Conservation (phyloP, 176 grass and related monocot species). For the Triticum urartu region DNA sequence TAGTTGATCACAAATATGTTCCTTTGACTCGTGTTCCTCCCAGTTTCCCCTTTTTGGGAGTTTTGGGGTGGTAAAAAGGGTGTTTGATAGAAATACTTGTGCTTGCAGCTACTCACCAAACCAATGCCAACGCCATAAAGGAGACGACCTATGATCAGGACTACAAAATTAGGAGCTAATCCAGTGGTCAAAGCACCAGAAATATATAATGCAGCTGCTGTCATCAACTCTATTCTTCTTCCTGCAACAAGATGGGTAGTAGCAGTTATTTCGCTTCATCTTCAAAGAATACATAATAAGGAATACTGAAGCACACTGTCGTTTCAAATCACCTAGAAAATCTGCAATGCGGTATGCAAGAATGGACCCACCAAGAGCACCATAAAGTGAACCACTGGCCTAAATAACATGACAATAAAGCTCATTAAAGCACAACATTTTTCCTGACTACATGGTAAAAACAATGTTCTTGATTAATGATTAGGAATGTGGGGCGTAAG, state of each 20-base stretch:
- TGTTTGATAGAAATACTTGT: slow-evolving; percentile 2
- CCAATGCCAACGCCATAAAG: slow-evolving; percentile 82
- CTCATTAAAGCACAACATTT: neutral
- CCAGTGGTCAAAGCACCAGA: slow-evolving; percentile 70
- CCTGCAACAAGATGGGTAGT: slow-evolving; percentile 48
- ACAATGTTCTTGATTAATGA: neutral
- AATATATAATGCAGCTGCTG: slow-evolving; percentile 71
- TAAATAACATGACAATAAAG: slow-evolving; percentile 37
- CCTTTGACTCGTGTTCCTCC: slow-evolving; percentile 8
- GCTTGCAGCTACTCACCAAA: slow-evolving; percentile 56
- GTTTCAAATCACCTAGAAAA: slow-evolving; percentile 59
- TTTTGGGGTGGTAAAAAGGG: neutral
- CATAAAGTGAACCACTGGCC: slow-evolving; percentile 96
- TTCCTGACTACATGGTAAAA: neutral
- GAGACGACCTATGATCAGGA: slow-evolving; percentile 73
- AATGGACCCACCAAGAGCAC: slow-evolving; percentile 85
- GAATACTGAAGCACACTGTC: neutral
- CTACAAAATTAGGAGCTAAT: slow-evolving; percentile 60
- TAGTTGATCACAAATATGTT: slow-evolving; percentile 13
- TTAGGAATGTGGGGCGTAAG: neutral
- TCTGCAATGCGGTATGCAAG: slow-evolving; percentile 71
- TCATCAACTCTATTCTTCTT: slow-evolving; percentile 85
- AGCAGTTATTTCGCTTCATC: slow-evolving; percentile 13
- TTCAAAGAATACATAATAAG: slow-evolving; percentile 1
- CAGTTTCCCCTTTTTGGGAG: neutral